Conservation (phyloP, 352 stramenopile genomes). For the Globisporangium nunn region DNA sequence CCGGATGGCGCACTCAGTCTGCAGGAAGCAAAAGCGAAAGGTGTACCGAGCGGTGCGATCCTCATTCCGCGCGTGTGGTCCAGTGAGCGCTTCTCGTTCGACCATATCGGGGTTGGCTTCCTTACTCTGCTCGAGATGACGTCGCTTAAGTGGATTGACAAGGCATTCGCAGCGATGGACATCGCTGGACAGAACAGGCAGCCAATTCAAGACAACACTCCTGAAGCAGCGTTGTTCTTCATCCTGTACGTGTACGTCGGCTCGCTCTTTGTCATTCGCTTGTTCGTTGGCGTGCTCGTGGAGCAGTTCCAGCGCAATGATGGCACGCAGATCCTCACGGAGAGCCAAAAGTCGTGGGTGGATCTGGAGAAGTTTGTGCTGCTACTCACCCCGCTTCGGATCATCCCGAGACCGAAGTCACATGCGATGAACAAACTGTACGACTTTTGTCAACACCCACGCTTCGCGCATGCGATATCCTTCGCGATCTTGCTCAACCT, state of each 20-base stretch:
- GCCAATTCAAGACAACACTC: conserved; percentile 37
- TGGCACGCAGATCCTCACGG: conserved; percentile 71
- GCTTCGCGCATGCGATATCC: conserved; percentile 43
- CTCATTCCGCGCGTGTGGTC: conserved; percentile 57
- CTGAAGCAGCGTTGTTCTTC: conserved; percentile 56
- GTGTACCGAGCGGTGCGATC: conserved; percentile 28
- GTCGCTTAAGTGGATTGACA: conserved; percentile 77
- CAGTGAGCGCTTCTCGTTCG: conserved; percentile 72
- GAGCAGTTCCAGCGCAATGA: conserved; percentile 84
- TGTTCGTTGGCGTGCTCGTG: conserved; percentile 75
- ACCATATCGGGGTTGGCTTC: conserved; percentile 60
- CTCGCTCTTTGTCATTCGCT: conserved; percentile 67
- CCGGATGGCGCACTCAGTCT: conserved; percentile 39
- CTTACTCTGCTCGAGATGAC: conserved; percentile 74
- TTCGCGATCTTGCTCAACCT: conserved; percentile 70
- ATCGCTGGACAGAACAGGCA: conserved; percentile 41
- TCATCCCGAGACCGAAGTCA: conserved; percentile 34
- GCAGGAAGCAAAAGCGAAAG: conserved; percentile 38
- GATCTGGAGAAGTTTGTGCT: conserved; percentile 78
- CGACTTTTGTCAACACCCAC: conserved; percentile 52
- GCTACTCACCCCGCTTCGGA: conserved; percentile 50
- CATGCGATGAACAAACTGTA: conserved; percentile 33
- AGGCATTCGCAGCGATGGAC: conserved; percentile 69
- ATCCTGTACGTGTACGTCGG: conserved; percentile 72
- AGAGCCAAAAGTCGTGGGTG: conserved; percentile 74